Evolutionary conservation across 345 rosid genomes (phyloP), one percentile per base, ranked within the genome.

Genomic region (Brassica rapa): DNA sequence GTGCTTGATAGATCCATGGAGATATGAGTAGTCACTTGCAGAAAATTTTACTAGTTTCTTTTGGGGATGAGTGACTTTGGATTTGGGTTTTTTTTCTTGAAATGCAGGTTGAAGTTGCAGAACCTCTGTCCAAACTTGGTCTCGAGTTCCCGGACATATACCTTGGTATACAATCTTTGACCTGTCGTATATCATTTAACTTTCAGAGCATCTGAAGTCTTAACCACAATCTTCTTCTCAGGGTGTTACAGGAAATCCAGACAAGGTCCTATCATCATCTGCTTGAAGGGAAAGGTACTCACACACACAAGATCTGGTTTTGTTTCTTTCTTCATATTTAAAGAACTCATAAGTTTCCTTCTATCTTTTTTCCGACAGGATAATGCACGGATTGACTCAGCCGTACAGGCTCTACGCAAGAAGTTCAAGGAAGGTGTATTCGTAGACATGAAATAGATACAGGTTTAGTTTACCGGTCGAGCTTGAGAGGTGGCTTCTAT

Each of bases 101-200:
- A 70, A 55, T 90, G 84, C 90, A 95, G 99, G 90, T 95, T 59
- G 93, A 95, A 87, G 77, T 83, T 61, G 93, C 96, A 67, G 89
- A 85, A 77, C 93, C 96, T 73, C 82, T 95, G 39, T 86, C 96
- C 24, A 91, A 91, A 81, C 89, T 95, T 62, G 89, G 91, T 57
- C 88, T 91, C 12, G 97, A 93, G 78, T 95, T 87, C 73, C 98
- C 99, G 6, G 99, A 95, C 75, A 84, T 95, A 57, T 85, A 81
- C 62, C 84, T 95, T 16, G 94, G 99, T 95, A 86, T 81, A 55
- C 56, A 53, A 43, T 51, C 65, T 68, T 61, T 68, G 65, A 61
- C 32, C 69, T 67, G 41, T 49, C 56, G 46, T 2, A 14, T 30
- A 35, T 19, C 14, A 62, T 19, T 72, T 11, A 68, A 70, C 33